Evolutionary conservation across 192 early-diverging fungal genomes (phyloP).

Genomic region (Backusella circina): DNA sequence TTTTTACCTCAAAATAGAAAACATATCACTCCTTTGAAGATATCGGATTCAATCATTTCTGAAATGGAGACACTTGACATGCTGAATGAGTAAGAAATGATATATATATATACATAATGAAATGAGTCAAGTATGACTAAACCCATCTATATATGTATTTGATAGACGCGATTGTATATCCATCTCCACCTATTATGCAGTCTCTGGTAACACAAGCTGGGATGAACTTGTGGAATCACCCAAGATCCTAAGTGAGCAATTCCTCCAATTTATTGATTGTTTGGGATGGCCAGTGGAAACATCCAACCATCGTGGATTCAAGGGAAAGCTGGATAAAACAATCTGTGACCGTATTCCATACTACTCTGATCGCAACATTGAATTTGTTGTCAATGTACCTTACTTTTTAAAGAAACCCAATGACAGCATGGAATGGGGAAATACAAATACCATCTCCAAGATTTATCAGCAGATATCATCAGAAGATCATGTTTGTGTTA

Average conservation of each 20-base stretch:
- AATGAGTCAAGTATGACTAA: not conserved
- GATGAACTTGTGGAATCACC: slow-evolving; percentile 50
- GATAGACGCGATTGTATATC: slow-evolving; percentile 66
- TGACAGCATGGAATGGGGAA: not conserved
- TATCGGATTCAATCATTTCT: slow-evolving; percentile 56
- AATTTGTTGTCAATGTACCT: slow-evolving; percentile 72
- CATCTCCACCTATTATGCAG: slow-evolving; percentile 60
- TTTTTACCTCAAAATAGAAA: slow-evolving; percentile 55
- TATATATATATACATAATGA: too few relatives aligned
- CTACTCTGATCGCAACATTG: slow-evolving; percentile 60
- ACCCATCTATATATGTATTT: not conserved
- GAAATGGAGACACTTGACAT: slow-evolving; percentile 62
- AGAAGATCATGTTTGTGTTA: slow-evolving; percentile 65
- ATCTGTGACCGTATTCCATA: slow-evolving; percentile 64
- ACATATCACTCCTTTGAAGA: slow-evolving; percentile 58
- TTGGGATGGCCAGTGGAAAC: slow-evolving; percentile 70
- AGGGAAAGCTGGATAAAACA: slow-evolving; percentile 47
- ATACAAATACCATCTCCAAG: slow-evolving; percentile 6
- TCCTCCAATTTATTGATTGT: slow-evolving; percentile 65
- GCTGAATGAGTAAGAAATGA: slow-evolving; percentile 66
- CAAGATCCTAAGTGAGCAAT: slow-evolving; percentile 49
- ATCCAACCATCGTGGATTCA: slow-evolving; percentile 59
- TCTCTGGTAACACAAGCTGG: slow-evolving; percentile 45
- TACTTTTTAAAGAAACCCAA: slow-evolving; percentile 45
- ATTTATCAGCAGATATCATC: slow-evolving; percentile 44